Evolutionary conservation across 768 basidiomycete genomes (phyloP), one percentile per base, ranked within the genome.

Genomic region (Daedaleopsis nitida): DNA sequence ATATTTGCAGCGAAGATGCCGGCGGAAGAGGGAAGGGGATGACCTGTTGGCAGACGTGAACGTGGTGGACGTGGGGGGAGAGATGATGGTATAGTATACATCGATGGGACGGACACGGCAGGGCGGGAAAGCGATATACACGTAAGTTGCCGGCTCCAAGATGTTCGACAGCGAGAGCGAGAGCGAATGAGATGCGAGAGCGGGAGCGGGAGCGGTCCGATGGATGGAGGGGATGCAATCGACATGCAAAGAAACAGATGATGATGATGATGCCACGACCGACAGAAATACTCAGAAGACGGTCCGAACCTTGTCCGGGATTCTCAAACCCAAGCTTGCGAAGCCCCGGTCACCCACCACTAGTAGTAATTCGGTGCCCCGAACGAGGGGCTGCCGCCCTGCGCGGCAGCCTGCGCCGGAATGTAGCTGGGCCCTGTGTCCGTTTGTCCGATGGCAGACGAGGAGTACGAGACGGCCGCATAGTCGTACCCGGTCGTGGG

Each of bases 401-500:
- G 59, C 35, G 32, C 21, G 37, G 57, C 19, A 39, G 66, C 56
- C 19, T 59, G 19, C 39, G 66, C 49, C 44, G 66, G 48, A 13
- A 67, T 48, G 32, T 65, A 62, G 52, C 54, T 57, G 23, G 63
- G 27, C 13, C 58, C 57, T 16, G 55, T 27, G 5, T 60, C 59
- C 56, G 51, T 19, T 43, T 67, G 66, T 16, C 55, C 64, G 39
- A 67, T 54, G 38, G 44, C 17, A 27, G 66, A 47, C 35, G 55
- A 55, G 14, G 66, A 45, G 54, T 65, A 65, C 23, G 64, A 60
- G 13, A 67, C 66, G 39, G 53, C 35, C 19, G 55, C 50, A 44
- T 65, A 58, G 49, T 65, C 66, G 59, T 65, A 67, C 54, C 19
- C 48, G 21, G 57, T 47, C 60, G 58, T 58, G 66, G 54, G 65